phyloP scores from a whole-genome alignment of 108 stramenopile genomes.

The Cyclotella sp. region DNA sequence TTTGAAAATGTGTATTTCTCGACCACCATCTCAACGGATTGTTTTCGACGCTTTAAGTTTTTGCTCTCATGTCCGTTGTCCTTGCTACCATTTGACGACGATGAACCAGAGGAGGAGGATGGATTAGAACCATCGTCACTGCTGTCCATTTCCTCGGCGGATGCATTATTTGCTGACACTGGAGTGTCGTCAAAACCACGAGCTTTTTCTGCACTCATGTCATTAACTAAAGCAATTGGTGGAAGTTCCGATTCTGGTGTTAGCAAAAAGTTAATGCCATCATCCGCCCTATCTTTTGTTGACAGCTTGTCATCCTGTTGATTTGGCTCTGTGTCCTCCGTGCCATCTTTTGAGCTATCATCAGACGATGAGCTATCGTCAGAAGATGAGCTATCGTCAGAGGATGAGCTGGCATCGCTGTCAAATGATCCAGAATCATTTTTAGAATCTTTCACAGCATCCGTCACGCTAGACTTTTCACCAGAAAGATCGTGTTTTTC shows the following conservation, averaged over 20 bases:
- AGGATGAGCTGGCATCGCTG: background rate
- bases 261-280: background rate
- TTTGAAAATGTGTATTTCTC: background rate
- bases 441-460: background rate
- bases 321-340: background rate
- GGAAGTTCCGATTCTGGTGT: constrained; percentile 4
- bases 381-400: background rate
- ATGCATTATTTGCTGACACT: background rate
- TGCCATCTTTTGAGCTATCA: background rate
- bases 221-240: background rate
- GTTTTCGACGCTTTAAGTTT: background rate
- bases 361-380: background rate
- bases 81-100: background rate
- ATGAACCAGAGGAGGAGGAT: background rate
- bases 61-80: background rate
- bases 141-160: background rate
- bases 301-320: background rate
- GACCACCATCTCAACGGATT: background rate
- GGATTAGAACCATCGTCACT: constrained; percentile 2
- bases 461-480: background rate
- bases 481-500: background rate
- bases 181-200: background rate
- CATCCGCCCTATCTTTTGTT: background rate
- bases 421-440: background rate
- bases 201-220: background rate